Evolutionary conservation across 1,284 basidiomycete species (phyloP).

Genomic region (Thelephora terrestris): DNA sequence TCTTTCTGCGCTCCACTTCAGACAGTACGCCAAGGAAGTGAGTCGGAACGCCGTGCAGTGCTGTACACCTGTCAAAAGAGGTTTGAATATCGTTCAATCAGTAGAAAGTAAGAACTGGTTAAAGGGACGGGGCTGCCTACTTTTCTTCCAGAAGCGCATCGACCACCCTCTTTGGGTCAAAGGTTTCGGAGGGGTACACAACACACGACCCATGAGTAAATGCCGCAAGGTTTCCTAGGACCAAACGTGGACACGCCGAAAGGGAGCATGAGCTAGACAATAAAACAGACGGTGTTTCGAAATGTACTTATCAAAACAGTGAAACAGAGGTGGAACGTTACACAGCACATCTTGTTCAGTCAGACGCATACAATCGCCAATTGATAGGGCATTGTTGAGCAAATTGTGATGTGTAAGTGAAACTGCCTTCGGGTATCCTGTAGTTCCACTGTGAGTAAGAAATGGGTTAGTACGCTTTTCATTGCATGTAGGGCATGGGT

Average conservation of each 20-base stretch:
- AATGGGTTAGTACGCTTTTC: not conserved
- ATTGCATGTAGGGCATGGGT: not conserved
- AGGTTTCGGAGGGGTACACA: slow-evolving; percentile 65
- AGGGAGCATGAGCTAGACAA: slow-evolving; percentile 8
- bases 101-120: not conserved
- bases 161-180: slow-evolving; percentile 53
- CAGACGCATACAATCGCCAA: slow-evolving; percentile 62
- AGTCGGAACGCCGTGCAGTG: slow-evolving; percentile 77
- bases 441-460: slow-evolving; percentile 51
- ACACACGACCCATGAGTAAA: slow-evolving; percentile 69
- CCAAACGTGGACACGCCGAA: slow-evolving; percentile 42
- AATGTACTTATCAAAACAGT: slow-evolving; percentile 74
- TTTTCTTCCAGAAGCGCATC: slow-evolving; percentile 52
- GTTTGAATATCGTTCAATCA: not conserved
- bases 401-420: slow-evolving; percentile 70
- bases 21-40: slow-evolving; percentile 70
- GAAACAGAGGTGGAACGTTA: slow-evolving; percentile 76
- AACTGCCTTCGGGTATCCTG: slow-evolving; percentile 70
- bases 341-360: slow-evolving; percentile 57
- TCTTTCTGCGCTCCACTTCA: slow-evolving; percentile 47
- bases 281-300: not conserved
- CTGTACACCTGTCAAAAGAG: slow-evolving; percentile 41
- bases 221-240: slow-evolving; percentile 72
- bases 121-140: not conserved
- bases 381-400: slow-evolving; percentile 68